A percentile compares a stretch with the other conserved stretches of the same genome.
Evolutionary conservation across 345 rosid species (phyloP).

Genomic region (Populus davidiana): DNA sequence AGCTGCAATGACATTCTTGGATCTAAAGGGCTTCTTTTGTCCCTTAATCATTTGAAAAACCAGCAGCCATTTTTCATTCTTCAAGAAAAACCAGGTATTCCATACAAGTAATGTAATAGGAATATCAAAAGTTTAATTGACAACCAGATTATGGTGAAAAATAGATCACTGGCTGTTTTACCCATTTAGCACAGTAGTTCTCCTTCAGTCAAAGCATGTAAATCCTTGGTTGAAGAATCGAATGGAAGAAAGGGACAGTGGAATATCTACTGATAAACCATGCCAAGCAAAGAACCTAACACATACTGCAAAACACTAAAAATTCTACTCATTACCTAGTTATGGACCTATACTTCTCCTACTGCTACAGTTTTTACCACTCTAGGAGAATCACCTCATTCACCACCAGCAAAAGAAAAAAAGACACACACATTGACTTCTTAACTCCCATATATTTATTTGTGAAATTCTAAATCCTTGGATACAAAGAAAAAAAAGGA

Average conservation of each 20-base stretch:
- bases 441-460: background rate
- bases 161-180: background rate
- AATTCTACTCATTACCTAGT: background rate
- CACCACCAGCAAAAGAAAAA: background rate
- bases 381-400: background rate
- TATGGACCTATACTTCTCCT: background rate
- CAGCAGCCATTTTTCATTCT: background rate
- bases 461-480: background rate
- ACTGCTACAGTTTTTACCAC: background rate
- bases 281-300: background rate
- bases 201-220: background rate
- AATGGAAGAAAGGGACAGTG: background rate
- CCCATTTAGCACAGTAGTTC: background rate
- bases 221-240: background rate
- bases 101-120: background rate
- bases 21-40: background rate
- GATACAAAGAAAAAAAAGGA: background rate
- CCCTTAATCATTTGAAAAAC: background rate
- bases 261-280: background rate
- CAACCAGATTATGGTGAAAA: background rate
- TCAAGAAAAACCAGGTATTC: background rate
- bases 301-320: background rate
- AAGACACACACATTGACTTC: background rate
- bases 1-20: background rate
- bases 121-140: background rate